Percentiles rank a stretch among this genome's conserved stretches.
Evolutionary conservation across 2,329 filamentous ascomycete genomes (phyloP).

Genomic region (Aphanocladium album): DNA sequence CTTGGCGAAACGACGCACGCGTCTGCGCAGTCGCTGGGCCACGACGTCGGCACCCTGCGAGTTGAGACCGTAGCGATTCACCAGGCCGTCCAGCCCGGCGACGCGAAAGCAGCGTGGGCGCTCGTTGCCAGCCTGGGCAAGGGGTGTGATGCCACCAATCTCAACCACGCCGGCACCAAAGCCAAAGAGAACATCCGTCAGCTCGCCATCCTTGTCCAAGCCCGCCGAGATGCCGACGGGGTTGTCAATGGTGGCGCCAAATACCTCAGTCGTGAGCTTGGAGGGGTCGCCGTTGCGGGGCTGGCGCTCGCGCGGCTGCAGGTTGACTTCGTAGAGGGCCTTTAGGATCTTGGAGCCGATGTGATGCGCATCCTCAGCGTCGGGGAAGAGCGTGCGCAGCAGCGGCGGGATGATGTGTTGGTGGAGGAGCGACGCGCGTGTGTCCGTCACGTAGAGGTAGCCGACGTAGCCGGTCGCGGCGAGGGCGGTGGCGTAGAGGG

Average conservation of each 20-base stretch:
- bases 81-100: conserved; percentile 75
- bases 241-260: conserved; percentile 72
- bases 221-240: conserved; percentile 94
- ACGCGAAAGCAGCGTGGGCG: conserved; percentile 85
- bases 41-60: conserved; percentile 84
- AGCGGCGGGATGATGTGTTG: conserved; percentile 61
- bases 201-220: conserved; percentile 88
- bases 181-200: conserved; percentile 78
- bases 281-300: conserved; percentile 25
- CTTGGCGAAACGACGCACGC: conserved; percentile 73
- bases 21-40: conserved; percentile 69
- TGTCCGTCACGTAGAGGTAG: conserved; percentile 71
- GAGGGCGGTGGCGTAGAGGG: conserved; percentile 37
- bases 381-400: conserved; percentile 61
- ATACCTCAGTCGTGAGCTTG: conserved; percentile 50
- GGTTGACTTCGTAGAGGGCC: conserved; percentile 63
- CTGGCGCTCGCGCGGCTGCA: conserved; percentile 79
- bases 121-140: conserved; percentile 83
- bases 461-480: conserved; percentile 39
- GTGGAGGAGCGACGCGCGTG: conserved; percentile 60
- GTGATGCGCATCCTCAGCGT: conserved; percentile 91
- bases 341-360: conserved; percentile 67
- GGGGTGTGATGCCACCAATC: conserved; percentile 82
- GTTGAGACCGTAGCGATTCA: conserved; percentile 96
- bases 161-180: conserved; percentile 85